These are phyloP conservation scores for Arachis monticola DNA, from an alignment of 331 rosid genomes.

Conservation along the genomic window DNA sequence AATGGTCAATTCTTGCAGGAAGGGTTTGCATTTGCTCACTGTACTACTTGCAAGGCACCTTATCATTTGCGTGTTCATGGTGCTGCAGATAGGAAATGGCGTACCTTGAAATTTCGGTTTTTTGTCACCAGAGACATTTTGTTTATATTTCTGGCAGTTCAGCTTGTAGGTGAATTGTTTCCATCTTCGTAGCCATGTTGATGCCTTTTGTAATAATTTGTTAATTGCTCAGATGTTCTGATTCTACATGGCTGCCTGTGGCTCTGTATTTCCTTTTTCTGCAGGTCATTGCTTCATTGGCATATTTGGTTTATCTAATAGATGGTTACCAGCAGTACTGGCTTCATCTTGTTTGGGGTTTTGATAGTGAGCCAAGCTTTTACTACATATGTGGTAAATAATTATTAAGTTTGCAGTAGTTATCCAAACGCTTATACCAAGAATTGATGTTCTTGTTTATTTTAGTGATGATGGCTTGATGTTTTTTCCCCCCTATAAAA, in stretches of 20 bases:
- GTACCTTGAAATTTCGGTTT: conserved; percentile 83
- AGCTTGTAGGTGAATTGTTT: conserved; percentile 67
- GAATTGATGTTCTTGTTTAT: neutral
- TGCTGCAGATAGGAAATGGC: conserved; percentile 83
- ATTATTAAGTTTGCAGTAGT: conserved; percentile 29
- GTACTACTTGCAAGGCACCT: conserved; percentile 92
- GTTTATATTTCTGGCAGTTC: conserved; percentile 75
- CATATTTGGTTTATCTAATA: conserved; percentile 67
- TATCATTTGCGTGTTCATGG: conserved; percentile 80
- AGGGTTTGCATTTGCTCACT: conserved; percentile 95
- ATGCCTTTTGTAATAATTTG: neutral
- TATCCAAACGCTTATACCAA: conserved; percentile 9
- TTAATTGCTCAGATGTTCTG: conserved; percentile 2
- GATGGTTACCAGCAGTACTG: conserved; percentile 71
- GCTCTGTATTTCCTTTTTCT: conserved; percentile 35
- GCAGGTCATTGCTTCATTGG: conserved; percentile 77
- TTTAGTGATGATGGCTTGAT: neutral
- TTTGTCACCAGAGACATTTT: conserved; percentile 85
- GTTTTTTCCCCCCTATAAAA: neutral
- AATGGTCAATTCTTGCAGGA: conserved; percentile 59
- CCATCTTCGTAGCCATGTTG: conserved; percentile 7
- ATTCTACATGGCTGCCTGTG: neutral
- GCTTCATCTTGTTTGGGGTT: conserved; percentile 79
- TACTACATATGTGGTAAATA: conserved; percentile 78
- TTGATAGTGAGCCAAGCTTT: conserved; percentile 68